These are phyloP conservation scores for Darksidea phi DNA, from an alignment of 495 filamentous ascomycete genomes.

Conservation along the genomic window DNA sequence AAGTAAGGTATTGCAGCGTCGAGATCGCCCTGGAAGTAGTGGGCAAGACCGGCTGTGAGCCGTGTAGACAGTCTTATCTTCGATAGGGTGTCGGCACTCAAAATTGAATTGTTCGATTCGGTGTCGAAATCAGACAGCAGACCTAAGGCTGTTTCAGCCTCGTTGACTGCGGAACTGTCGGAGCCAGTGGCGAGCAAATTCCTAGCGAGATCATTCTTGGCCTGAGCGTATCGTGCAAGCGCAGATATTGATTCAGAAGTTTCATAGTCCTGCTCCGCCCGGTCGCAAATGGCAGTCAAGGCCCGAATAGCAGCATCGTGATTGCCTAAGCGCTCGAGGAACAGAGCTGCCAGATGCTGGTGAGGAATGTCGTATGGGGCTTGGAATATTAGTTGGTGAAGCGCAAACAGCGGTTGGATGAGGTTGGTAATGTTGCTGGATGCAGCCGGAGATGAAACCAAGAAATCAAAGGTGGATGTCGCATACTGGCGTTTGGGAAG, in stretches of 20 bases:
- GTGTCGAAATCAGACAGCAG: slow-evolving; percentile 48
- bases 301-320: slow-evolving; percentile 60
- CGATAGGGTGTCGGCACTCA: slow-evolving; percentile 53
- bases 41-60: slow-evolving; percentile 78
- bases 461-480: slow-evolving; percentile 73
- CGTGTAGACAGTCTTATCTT: slow-evolving; percentile 79
- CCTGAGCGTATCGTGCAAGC: slow-evolving; percentile 72
- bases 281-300: slow-evolving; percentile 63
- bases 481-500: slow-evolving; percentile 75
- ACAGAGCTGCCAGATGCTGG: slow-evolving; percentile 74
- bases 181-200: slow-evolving; percentile 65
- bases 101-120: slow-evolving; percentile 42
- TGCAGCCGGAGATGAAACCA: slow-evolving; percentile 55
- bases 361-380: slow-evolving; percentile 64
- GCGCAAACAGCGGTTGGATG: slow-evolving; percentile 79
- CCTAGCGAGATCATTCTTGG: slow-evolving; percentile 84
- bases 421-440: slow-evolving; percentile 61
- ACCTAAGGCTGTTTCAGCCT: slow-evolving; percentile 47
- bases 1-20: slow-evolving; percentile 74
- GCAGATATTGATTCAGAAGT: slow-evolving; percentile 68
- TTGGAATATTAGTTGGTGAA: slow-evolving; percentile 73
- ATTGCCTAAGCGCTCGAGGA: slow-evolving; percentile 76
- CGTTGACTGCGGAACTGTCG: slow-evolving; percentile 65
- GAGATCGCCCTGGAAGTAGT: slow-evolving; percentile 65
- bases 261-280: slow-evolving; percentile 79